Base-by-base conservation (phyloP, 768 basidiomycete genomes). In the Pleurotus pulmonarius region DNA sequence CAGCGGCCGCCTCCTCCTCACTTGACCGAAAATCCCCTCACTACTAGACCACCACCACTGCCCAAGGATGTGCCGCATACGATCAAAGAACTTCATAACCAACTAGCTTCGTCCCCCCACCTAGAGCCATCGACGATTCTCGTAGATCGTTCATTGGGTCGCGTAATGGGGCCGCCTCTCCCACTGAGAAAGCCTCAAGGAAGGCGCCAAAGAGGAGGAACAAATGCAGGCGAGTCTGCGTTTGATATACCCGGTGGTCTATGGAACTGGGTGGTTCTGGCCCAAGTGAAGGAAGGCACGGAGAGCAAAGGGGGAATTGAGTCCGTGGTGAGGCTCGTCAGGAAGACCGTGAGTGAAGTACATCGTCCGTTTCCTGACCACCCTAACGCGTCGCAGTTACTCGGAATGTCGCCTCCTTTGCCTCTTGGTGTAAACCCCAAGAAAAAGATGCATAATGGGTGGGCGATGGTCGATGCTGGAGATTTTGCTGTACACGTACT, bases 391-490 rank as follows among this genome's bases (percentile, higher is more conserved):
- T 20, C 29, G 13, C 51, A 91, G 90, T 72, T 92, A 15, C 69
- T 88, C 52, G 75, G 73, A 22, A 69, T 75, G 57, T 69, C 80
- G 11, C 87, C 88, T 1, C 83, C 85, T 8, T 63, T 90, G 26
- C 65, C 74, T 12, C 72, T 92, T 11, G 83, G 87, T 3, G 80
- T 82, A 16, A 90, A 89, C 57, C 74, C 80, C 26, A 84, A 83
- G 64, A 79, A 80, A 34, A 74, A 79, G 25, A 75, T 77, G 57
- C 78, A 81, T 60, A 85, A 86, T 53, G 89, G 88, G 22, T 94
- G 91, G 92, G 87, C 86, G 2, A 83, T 93, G 84, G 73, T 94
- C 46, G 91, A 94, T 66, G 88, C 83, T 5, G 90, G 90, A 26
- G 78, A 83, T 46, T 88, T 91, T 75, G 91, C 85, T 0, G 83